phyloP scores from a whole-genome alignment of 2,329 filamentous ascomycete genomes.

The Hansfordia pulvinata region DNA sequence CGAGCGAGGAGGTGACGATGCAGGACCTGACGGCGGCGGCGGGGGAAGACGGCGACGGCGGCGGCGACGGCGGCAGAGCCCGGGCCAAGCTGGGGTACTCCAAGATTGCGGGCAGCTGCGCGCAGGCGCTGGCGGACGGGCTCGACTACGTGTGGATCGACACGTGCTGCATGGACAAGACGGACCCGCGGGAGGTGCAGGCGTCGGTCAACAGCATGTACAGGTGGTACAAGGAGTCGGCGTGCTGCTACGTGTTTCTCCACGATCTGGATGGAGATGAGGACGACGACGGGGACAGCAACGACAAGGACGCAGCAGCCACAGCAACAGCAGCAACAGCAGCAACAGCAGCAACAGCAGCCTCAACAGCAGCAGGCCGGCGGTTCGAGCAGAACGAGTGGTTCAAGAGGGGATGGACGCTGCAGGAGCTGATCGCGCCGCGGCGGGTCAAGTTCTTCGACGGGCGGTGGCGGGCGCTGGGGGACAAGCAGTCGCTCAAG shows the following conservation, averaged over 20 bases:
- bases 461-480: conserved; percentile 6
- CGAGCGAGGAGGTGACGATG: not conserved
- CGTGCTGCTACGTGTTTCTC: conserved; percentile 1
- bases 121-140: not conserved
- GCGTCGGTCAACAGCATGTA: conserved; percentile 1
- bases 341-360: too few species aligned
- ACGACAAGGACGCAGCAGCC: not conserved
- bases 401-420: conserved; percentile 12
- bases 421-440: conserved; percentile 14
- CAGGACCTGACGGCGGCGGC: not conserved
- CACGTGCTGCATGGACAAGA: conserved; percentile 2
- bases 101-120: conserved; percentile 1
- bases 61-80: too few species aligned
- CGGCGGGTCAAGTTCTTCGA: conserved; percentile 11
- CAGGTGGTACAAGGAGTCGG: conserved; percentile 1
- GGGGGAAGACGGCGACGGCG: not conserved
- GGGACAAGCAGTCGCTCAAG: conserved; percentile 10
- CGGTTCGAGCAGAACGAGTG: conserved; percentile 8
- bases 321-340: too few species aligned
- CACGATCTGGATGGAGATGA: too few species aligned
- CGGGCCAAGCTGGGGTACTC: too few species aligned
- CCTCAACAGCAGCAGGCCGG: too few species aligned
- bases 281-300: too few species aligned
- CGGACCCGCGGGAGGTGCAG: not conserved
- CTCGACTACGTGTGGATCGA: conserved; percentile 2